A percentile compares a stretch with the other conserved stretches of the same genome.
Conservation (phyloP, 78 protist genomes). For the Dictyostelium purpureum region DNA sequence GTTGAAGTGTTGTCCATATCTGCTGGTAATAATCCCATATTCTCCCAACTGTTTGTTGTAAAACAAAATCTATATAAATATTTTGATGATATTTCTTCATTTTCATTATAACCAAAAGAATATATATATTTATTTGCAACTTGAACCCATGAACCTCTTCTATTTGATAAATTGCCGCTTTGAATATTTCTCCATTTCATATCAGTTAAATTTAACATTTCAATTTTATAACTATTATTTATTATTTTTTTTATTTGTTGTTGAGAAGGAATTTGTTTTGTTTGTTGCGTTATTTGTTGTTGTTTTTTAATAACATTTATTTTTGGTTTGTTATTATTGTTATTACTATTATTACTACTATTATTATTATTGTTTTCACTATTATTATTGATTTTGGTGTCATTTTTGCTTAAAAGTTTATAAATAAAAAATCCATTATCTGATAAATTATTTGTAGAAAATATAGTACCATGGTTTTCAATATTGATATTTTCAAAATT, state of each 20-base stretch:
- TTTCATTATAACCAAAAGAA: background rate
- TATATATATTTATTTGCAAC: slow-evolving; percentile 13
- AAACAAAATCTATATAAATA: slow-evolving; percentile 19
- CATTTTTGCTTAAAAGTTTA: background rate
- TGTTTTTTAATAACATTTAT: background rate
- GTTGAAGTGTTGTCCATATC: background rate
- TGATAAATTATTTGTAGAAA: background rate
- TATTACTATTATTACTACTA: background rate
- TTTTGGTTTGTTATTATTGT: background rate
- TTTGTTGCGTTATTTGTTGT: background rate
- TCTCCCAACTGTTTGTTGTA: slow-evolving; percentile 13
- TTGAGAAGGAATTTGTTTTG: no score
- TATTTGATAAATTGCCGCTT: background rate
- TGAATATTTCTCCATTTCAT: slow-evolving; percentile 28
- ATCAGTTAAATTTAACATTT: slow-evolving; percentile 6
- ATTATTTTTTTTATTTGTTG: background rate
- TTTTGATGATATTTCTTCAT: background rate
- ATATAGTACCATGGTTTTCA: background rate
- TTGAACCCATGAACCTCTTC: slow-evolving; percentile 11
- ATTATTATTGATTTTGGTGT: background rate
- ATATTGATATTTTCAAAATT: background rate
- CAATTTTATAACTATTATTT: background rate
- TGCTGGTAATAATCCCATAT: background rate
- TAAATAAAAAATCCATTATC: slow-evolving; percentile 16
- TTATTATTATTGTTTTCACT: background rate